Base-by-base conservation (phyloP, 2,329 filamentous ascomycete genomes). In the Aspergillus fumigatus region DNA sequence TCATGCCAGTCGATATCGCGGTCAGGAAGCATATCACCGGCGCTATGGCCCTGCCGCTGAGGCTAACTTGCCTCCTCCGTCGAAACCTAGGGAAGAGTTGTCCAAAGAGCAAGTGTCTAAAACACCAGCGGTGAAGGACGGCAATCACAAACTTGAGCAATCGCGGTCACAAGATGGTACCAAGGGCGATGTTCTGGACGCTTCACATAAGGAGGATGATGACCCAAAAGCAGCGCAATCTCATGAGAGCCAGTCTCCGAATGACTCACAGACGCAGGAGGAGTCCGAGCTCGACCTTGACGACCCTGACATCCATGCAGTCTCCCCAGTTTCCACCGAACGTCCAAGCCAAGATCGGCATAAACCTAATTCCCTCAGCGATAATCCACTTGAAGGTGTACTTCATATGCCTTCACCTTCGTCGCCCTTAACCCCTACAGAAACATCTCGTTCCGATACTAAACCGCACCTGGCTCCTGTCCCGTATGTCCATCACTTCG, bases 401-500 rank as follows among this genome's bases (percentile, higher is more conserved):
- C 70, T 76, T 4, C 73, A 75, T 50, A 73, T 76, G 68, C 74
- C 75, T 5, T 72, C 73, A 6, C 73, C 75, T 5, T 69, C 71
- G 26, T 70, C 67, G 51, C 68, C 68, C 56, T 63, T 71, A 23
- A 67, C 69, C 0, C 65, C 72, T 2, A 65, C 67, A 3, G 63
- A 64, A 10, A 43, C 62, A 5, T 61, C 65, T 4, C 54, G 66
- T 2, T 61, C 68, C 7, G 63, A 77, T 52, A 67, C 77, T 26
- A 81, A 82, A 62, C 82, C 88, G 4, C 86, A 92, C 70, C 59
- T 75, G 59, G 65, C 83, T 89, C 69, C 90, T 0, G 84, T 89
- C 7, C 89, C 87, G 1, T 95, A 96, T 70, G 86, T 96, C 35
- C 94, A 99, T 76, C 92, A 97, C 76, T 99, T 99, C 74, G 93